A percentile compares a stretch with the other conserved stretches of the same genome.
Evolutionary conservation across 352 stramenopile species (phyloP).

Genomic region (Phytophthora agathidicida): DNA sequence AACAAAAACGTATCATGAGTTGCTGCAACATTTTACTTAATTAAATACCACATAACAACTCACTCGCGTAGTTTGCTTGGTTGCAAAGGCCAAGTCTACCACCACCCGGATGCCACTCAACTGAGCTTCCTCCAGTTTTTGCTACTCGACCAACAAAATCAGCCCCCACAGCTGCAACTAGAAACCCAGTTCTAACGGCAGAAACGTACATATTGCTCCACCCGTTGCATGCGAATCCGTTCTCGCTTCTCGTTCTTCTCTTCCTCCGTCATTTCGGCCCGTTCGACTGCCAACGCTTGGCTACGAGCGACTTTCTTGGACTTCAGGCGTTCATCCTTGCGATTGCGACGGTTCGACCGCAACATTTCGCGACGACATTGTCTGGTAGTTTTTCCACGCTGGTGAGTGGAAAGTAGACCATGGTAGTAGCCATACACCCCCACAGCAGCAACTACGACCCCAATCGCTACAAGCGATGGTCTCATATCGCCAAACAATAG

Average conservation of each 20-base stretch:
- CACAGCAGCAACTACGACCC: slow-evolving; percentile 6
- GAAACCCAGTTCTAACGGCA: background rate
- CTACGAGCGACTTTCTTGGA: slow-evolving; percentile 33
- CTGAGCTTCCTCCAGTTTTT: slow-evolving; percentile 69
- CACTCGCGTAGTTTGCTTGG: slow-evolving; percentile 53
- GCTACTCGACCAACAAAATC: slow-evolving; percentile 36
- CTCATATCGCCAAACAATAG: slow-evolving; percentile 15
- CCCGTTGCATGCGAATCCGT: slow-evolving; percentile 69
- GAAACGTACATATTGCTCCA: slow-evolving; percentile 79
- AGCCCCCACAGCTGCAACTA: background rate
- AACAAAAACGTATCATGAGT: background rate
- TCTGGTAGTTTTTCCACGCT: slow-evolving; percentile 7
- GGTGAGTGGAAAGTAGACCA: background rate
- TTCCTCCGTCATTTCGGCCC: slow-evolving; percentile 41
- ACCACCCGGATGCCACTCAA: slow-evolving; percentile 55
- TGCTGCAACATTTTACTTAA: background rate
- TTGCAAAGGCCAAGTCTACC: slow-evolving; percentile 70
- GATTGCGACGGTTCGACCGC: slow-evolving; percentile 33
- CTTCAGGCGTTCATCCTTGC: slow-evolving; percentile 37
- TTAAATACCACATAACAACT: background rate
- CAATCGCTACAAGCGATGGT: slow-evolving; percentile 1
- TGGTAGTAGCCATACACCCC: background rate
- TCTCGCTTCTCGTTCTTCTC: slow-evolving; percentile 58
- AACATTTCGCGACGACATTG: slow-evolving; percentile 16
- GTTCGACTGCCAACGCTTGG: slow-evolving; percentile 1